Percentiles rank a stretch among this genome's conserved stretches.
phyloP scores from a whole-genome alignment of 1,284 basidiomycete species.

The Cystobasidium slooffiae region DNA sequence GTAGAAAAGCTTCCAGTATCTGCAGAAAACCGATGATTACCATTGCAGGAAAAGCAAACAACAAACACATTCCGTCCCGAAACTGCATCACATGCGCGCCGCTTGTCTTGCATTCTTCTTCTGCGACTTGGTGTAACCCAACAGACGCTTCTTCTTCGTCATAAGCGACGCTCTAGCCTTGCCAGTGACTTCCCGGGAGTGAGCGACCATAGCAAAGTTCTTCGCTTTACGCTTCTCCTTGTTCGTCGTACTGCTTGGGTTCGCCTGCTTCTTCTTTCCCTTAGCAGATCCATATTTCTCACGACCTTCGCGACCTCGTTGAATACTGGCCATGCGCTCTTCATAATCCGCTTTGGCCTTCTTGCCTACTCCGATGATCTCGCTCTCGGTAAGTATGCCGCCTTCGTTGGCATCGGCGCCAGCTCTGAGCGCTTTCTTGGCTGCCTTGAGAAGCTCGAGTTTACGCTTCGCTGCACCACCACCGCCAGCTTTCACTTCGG shows the following conservation, averaged over 20 bases:
- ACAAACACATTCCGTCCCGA: background rate
- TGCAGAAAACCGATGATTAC: no score
- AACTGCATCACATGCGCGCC: conserved; percentile 23
- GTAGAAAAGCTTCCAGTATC: no score
- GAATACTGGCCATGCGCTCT: conserved; percentile 88
- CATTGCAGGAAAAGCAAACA: no score
- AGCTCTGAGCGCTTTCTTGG: conserved; percentile 50
- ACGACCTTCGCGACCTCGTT: conserved; percentile 89
- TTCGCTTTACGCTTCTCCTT: conserved; percentile 79
- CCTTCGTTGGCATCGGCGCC: conserved; percentile 58
- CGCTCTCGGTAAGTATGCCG: conserved; percentile 80
- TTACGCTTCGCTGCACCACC: conserved; percentile 84
- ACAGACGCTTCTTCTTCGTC: conserved; percentile 34
- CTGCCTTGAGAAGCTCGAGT: conserved; percentile 73
- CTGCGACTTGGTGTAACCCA: conserved; percentile 23
- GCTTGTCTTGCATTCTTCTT: conserved; percentile 41
- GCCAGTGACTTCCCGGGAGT: conserved; percentile 41
- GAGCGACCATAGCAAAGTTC: conserved; percentile 46
- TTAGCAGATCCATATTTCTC: conserved; percentile 85
- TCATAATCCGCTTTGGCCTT: conserved; percentile 93
- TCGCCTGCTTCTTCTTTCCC: conserved; percentile 52
- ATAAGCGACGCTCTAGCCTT: conserved; percentile 36
- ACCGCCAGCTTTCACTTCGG: conserved; percentile 71
- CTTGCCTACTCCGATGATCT: conserved; percentile 92
- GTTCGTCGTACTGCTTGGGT: conserved; percentile 52